Conservation (phyloP, 495 filamentous ascomycete genomes). For the Xylaria scruposa region DNA sequence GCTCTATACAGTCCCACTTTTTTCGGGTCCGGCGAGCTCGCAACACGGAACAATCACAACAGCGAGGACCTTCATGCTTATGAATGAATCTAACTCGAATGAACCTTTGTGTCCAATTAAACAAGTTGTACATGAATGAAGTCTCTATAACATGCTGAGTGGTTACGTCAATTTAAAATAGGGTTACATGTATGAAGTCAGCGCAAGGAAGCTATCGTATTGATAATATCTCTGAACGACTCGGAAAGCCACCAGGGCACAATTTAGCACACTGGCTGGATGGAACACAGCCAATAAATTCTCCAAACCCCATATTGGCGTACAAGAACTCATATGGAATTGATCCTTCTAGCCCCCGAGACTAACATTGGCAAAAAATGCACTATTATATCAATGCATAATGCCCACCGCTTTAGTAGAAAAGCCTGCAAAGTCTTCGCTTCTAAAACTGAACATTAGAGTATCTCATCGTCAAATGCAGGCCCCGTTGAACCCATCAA, state of each 20-base stretch:
- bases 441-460: not conserved
- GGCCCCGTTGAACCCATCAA: not conserved
- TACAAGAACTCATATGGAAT: not conserved
- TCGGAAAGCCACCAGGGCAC: not conserved
- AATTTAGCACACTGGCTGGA: not conserved
- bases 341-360: not conserved
- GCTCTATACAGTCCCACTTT: not conserved
- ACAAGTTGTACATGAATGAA: no score
- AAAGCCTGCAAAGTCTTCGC: not conserved
- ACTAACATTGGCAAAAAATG: not conserved
- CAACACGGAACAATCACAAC: conserved; percentile 17
- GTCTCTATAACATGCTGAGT: no score
- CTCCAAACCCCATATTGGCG: not conserved
- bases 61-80: conserved; percentile 4
- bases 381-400: not conserved
- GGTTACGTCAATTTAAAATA: not conserved
- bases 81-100: not conserved
- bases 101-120: no score
- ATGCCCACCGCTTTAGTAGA: not conserved
- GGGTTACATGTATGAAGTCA: not conserved
- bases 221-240: not conserved
- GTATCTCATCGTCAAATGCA: not conserved
- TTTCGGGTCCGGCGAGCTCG: conserved; percentile 9
- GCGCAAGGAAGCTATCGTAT: not conserved
- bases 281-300: not conserved